A percentile compares a stretch with the other conserved stretches of the same genome.
Conservation (phyloP, 441 rosid genomes). For the Adansonia gregorii region DNA sequence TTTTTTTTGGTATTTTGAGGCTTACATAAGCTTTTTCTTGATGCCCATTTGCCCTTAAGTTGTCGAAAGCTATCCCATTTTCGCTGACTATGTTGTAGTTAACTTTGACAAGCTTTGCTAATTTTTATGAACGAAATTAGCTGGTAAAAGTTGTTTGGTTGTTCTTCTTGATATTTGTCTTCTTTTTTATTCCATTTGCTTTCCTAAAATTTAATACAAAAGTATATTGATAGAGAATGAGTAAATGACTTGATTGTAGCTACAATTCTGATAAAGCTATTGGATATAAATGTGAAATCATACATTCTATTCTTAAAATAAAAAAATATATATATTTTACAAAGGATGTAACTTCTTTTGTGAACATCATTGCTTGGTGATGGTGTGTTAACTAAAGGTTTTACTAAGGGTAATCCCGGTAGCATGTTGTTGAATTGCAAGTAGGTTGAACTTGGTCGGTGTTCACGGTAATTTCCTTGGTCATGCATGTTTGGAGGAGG, state of each 20-base stretch:
- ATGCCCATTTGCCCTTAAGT: neutral
- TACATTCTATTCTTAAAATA: neutral
- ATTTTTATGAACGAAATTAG: neutral
- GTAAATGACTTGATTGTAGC: neutral
- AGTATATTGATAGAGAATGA: neutral
- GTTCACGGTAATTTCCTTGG: neutral
- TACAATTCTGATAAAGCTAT: neutral
- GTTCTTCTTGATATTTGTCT: neutral
- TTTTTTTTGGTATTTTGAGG: neutral
- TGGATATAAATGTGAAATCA: neutral
- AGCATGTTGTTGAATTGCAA: neutral
- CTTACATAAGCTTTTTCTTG: conserved; percentile 12
- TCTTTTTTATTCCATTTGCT: neutral
- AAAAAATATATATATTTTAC: too few relatives aligned
- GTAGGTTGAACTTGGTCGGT: neutral
- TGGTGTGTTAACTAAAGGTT: neutral
- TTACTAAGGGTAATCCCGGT: neutral
- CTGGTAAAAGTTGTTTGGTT: neutral
- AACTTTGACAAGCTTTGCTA: neutral
- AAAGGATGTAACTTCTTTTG: too few relatives aligned
- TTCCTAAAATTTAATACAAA: neutral
- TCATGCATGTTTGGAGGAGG: neutral
- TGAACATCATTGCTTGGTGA: neutral
- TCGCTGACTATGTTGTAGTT: neutral
- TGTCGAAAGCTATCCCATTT: neutral